Base-by-base conservation (phyloP, 164 flowering plant genomes). In the Aristolochia fimbriata region DNA sequence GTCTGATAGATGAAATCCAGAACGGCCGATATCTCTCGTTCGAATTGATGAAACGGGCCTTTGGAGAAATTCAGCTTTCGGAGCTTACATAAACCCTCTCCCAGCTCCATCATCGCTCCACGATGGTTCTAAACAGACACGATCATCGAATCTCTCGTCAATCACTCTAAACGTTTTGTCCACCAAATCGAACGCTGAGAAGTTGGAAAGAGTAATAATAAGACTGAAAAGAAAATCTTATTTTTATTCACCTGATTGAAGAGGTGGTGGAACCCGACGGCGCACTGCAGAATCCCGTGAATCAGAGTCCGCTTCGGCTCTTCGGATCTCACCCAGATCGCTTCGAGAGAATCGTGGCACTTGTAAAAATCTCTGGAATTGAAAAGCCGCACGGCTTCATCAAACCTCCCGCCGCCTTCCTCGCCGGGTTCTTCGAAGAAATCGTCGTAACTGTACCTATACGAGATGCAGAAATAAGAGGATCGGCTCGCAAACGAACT, bases 61-160 rank as follows among this genome's bases (percentile, higher is more conserved):
- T 58, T 70, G 1, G 64, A 57, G 33, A 86, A 88, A 57, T 86
- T 75, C 79, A 91, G 74, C 76, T 86, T 91, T 57, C 83, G 67
- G 12, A 91, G 82, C 79, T 91, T 91, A 62, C 96, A 81, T 2
- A 86, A 33, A 13, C 97, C 96, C 61, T 91, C 97, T 55, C 96
- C 97, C 60, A 91, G 57, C 68, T 91, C 94, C 90, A 91, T 84
- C 97, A 91, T 91, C 0, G 97, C 97, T 51, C 97, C 97, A 60
- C 70, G 81, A 61, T 91, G 97, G 62, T 91, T 91, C 88, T 88
- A 60, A n/a, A 3, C 52, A 46, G 9, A 43, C 25, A 23, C 5
- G 30, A 37, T 22, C 13, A 14, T 52, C 31, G 17, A 24, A 49
- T 49, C 52, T 49, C 22, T 4, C 52, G 8, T 49, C 22, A 20